Evolutionary conservation across 805 yeast genomes (phyloP).

Genomic region (Peterozyma xylosa): DNA sequence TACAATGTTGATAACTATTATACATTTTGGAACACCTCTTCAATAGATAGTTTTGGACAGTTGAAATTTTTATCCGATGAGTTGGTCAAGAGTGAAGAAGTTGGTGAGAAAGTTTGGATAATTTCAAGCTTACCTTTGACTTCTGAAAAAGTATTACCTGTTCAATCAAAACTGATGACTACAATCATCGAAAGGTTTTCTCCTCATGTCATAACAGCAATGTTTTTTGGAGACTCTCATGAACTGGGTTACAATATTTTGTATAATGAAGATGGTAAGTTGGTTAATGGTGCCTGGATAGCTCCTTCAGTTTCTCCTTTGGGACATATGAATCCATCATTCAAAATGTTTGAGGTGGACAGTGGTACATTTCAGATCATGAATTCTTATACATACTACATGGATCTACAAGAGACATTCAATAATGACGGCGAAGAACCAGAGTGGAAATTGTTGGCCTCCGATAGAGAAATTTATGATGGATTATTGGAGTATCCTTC

Average conservation of each 20-base stretch:
- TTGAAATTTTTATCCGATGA: conserved; percentile 56
- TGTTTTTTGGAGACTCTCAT: conserved; percentile 35
- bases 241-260: conserved; percentile 30
- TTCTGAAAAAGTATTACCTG: conserved; percentile 20
- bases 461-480: conserved; percentile 30
- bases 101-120: conserved; percentile 59
- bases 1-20: conserved; percentile 22
- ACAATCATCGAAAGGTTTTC: conserved; percentile 34
- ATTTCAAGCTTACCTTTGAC: conserved; percentile 2
- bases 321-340: conserved; percentile 29
- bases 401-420: conserved; percentile 30
- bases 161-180: conserved; percentile 23
- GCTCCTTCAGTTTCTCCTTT: conserved; percentile 33
- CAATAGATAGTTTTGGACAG: conserved; percentile 41
- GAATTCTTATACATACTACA: conserved; percentile 30
- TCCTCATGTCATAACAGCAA: conserved; percentile 36
- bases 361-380: conserved; percentile 30
- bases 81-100: conserved; percentile 48
- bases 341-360: conserved; percentile 37
- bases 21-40: conserved; percentile 22
- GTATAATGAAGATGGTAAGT: conserved; percentile 15
- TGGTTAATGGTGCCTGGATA: conserved; percentile 34
- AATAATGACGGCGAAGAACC: conserved; percentile 31
- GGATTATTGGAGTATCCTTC: conserved; percentile 27
- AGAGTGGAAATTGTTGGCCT: conserved; percentile 30